phyloP scores from a whole-genome alignment of 78 protist species.

The Dictyostelium brefeldianum region DNA sequence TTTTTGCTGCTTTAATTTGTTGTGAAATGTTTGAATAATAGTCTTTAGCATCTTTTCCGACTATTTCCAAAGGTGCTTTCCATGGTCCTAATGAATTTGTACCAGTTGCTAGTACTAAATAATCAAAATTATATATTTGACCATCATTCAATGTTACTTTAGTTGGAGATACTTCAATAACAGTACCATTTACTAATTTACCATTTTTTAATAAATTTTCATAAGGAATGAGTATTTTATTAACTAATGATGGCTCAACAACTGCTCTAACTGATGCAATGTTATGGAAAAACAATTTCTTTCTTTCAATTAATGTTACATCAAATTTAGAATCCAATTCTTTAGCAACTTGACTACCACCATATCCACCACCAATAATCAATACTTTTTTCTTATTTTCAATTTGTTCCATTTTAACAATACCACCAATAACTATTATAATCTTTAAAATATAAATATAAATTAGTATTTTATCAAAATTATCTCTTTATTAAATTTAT shows the following conservation, averaged over 20 bases:
- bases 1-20: constrained; percentile 1
- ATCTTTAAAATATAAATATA: too few species aligned
- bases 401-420: too few species aligned
- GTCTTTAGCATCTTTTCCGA: not conserved
- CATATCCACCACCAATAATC: constrained; percentile 80
- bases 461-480: too few species aligned
- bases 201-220: constrained; percentile 63
- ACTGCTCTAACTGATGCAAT: constrained; percentile 39
- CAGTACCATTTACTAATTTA: not conserved
- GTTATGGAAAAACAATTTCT: constrained; percentile 52
- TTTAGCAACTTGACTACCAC: constrained; percentile 54
- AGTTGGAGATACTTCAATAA: constrained; percentile 25
- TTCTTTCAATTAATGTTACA: constrained; percentile 69
- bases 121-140: constrained; percentile 8
- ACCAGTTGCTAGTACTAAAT: constrained; percentile 72
- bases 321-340: constrained; percentile 53
- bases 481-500: too few species aligned
- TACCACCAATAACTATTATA: too few species aligned
- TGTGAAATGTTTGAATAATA: constrained; percentile 7
- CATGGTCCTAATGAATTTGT: constrained; percentile 37
- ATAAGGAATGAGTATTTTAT: constrained; percentile 34
- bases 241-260: constrained; percentile 38
- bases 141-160: constrained; percentile 19
- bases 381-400: constrained; percentile 52
- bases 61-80: constrained; percentile 42